These are phyloP conservation scores for Amanita molliuscula DNA, from an alignment of 768 basidiomycete species.

Conservation along the genomic window DNA sequence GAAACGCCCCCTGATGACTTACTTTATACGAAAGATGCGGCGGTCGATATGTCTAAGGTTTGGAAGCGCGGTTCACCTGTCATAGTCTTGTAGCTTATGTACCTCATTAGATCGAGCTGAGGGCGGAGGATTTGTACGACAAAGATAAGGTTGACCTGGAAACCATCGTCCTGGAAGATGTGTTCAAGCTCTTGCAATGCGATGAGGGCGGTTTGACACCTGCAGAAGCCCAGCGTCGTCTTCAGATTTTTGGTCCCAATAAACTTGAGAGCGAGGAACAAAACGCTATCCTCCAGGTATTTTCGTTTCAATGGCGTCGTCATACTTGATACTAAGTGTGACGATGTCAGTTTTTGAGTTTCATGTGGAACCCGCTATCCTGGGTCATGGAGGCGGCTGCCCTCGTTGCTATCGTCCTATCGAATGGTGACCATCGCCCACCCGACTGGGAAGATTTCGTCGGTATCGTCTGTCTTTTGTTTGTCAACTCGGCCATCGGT, in stretches of 20 bases:
- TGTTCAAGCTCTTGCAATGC: slow-evolving; percentile 93
- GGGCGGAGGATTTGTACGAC: slow-evolving; percentile 90
- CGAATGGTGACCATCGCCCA: slow-evolving; percentile 77
- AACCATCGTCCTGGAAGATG: slow-evolving; percentile 93
- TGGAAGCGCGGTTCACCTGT: slow-evolving; percentile 10
- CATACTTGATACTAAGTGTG: not conserved
- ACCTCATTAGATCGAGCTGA: slow-evolving; percentile 61
- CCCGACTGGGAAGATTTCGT: slow-evolving; percentile 98
- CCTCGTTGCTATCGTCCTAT: slow-evolving; percentile 88
- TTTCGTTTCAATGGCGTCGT: slow-evolving; percentile 5
- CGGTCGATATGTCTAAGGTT: slow-evolving; percentile 79
- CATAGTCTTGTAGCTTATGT: not conserved
- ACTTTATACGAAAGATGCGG: slow-evolving; percentile 45
- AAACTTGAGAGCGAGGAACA: slow-evolving; percentile 88
- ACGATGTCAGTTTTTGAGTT: slow-evolving; percentile 62
- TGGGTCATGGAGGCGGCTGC: slow-evolving; percentile 99
- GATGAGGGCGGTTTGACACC: slow-evolving; percentile 64
- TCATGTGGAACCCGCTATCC: slow-evolving; percentile 99
- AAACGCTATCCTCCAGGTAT: slow-evolving; percentile 81
- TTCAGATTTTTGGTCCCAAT: slow-evolving; percentile 93
- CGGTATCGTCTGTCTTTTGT: slow-evolving; percentile 85
- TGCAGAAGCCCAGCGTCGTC: slow-evolving; percentile 74
- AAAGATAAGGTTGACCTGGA: slow-evolving; percentile 99
- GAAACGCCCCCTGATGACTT: slow-evolving; percentile 7
- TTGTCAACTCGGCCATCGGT: slow-evolving; percentile 95